Evolutionary conservation across 163 green algal genomes (phyloP).

Genomic region (Scenedesmus sp.): DNA sequence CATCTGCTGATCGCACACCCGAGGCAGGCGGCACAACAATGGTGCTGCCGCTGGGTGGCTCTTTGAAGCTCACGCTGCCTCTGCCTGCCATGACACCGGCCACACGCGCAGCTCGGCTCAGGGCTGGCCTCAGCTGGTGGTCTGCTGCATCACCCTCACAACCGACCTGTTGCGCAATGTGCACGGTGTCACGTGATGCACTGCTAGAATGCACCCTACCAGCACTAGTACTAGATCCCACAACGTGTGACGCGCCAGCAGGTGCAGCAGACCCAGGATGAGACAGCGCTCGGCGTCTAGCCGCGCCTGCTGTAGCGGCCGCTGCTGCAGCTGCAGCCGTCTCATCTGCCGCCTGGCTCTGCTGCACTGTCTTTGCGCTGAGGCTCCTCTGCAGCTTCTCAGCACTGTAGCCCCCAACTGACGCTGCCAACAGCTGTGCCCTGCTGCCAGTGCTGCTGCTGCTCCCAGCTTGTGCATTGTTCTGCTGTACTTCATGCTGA

Average conservation of each 20-base stretch:
- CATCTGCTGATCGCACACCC: neutral
- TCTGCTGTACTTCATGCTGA: neutral
- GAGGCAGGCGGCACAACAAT: neutral
- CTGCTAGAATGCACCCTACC: neutral
- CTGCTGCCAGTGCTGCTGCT: slow-evolving; percentile 21
- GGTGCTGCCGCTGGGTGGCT: slow-evolving; percentile 1
- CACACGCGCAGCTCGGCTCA: slow-evolving; percentile 32
- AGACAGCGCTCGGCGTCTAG: neutral
- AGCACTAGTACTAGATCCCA: neutral
- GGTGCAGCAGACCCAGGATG: neutral
- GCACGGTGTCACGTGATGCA: neutral
- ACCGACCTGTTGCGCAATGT: neutral
- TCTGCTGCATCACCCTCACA: neutral
- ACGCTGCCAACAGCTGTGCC: slow-evolving; percentile 23
- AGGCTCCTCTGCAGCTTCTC: slow-evolving; percentile 36
- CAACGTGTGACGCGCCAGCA: neutral
- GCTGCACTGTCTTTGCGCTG: neutral
- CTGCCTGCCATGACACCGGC: slow-evolving; percentile 3
- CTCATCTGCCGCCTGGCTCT: neutral
- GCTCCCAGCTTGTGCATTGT: neutral
- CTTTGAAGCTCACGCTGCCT: slow-evolving; percentile 23
- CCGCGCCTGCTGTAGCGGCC: no score
- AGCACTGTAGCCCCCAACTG: slow-evolving; percentile 40
- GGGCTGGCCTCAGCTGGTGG: neutral
- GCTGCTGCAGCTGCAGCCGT: neutral